These are phyloP conservation scores for Haplosporangium sp. DNA, from an alignment of 371 early-diverging fungal species.

Conservation along the genomic window DNA sequence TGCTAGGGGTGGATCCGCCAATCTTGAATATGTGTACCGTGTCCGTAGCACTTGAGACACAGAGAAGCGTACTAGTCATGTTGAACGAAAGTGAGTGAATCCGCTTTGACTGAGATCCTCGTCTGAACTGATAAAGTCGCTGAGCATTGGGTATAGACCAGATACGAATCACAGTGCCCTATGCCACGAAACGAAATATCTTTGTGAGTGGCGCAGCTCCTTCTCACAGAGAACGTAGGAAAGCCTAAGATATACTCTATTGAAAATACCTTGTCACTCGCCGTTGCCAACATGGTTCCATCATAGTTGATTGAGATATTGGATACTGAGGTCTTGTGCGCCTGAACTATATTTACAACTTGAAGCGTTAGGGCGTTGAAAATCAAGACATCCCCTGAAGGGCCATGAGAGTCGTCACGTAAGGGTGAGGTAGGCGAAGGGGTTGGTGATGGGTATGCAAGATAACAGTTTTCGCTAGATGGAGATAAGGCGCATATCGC, in stretches of 20 bases:
- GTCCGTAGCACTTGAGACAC: conserved; percentile 93
- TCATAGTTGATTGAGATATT: conserved; percentile 89
- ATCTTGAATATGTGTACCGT: conserved; percentile 98
- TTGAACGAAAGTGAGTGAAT: conserved; percentile 95
- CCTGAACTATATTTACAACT: conserved; percentile 91
- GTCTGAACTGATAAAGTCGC: conserved; percentile 93
- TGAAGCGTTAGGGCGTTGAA: conserved; percentile 90
- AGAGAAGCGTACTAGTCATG: conserved; percentile 79
- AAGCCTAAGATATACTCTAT: not conserved
- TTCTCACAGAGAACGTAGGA: not conserved
- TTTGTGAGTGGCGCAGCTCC: not conserved
- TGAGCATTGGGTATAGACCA: conserved; percentile 90
- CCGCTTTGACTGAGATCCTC: conserved; percentile 92
- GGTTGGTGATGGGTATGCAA: conserved; percentile 89
- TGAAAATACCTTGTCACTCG: conserved; percentile 87
- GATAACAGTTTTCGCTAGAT: conserved; percentile 92
- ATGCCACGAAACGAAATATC: not conserved
- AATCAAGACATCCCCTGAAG: conserved; percentile 87
- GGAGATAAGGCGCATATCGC: conserved; percentile 95
- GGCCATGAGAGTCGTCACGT: conserved; percentile 44
- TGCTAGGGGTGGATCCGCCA: conserved; percentile 34
- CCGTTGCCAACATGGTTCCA: conserved; percentile 94
- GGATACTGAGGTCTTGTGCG: conserved; percentile 91
- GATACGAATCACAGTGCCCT: conserved; percentile 97
- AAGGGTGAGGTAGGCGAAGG: conserved; percentile 66